Conservation (phyloP, 1,284 basidiomycete genomes). For the Wallemia hederae region DNA sequence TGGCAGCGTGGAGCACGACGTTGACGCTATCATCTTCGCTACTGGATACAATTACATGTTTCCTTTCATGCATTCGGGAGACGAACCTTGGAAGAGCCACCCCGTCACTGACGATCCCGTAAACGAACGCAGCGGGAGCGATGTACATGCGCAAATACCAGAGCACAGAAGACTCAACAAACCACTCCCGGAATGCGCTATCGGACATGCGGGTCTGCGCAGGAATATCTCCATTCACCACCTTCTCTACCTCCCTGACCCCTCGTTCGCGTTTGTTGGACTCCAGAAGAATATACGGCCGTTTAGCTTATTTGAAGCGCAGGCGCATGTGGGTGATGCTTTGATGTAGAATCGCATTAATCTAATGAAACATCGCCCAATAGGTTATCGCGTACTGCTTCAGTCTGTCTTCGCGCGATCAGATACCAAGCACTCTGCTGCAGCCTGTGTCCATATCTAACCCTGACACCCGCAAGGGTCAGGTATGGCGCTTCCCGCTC, state of each 20-base stretch:
- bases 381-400: background rate
- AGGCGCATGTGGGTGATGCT: background rate
- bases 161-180: background rate
- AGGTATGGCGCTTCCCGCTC: background rate
- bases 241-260: background rate
- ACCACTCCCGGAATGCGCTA: background rate
- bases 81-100: background rate
- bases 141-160: background rate
- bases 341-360: background rate
- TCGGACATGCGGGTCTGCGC: background rate
- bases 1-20: background rate
- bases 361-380: background rate
- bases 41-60: background rate
- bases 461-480: background rate
- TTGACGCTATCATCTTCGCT: background rate
- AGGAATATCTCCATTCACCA: background rate
- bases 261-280: background rate
- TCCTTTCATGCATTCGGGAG: background rate
- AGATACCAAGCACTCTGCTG: background rate
- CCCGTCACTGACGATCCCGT: background rate
- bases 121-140: background rate
- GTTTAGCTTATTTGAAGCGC: background rate
- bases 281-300: background rate
- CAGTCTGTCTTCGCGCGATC: background rate
- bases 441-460: background rate